phyloP scores from a whole-genome alignment of 306 rosid species.

The Cucumis melo region DNA sequence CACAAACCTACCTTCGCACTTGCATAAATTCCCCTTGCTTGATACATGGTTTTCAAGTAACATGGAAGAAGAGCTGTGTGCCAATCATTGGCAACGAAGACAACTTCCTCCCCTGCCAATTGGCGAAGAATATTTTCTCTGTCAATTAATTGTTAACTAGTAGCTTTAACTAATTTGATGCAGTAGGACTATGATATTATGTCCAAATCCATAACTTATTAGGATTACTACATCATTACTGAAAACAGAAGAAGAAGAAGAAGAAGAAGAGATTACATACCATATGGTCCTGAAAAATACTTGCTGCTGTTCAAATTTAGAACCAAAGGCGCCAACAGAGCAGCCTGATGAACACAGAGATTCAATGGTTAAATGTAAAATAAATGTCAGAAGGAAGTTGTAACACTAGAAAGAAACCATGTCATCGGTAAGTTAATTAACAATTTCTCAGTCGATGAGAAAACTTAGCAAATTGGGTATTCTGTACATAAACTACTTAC shows the following conservation, averaged over 20 bases:
- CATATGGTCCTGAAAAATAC: slow-evolving; percentile 35
- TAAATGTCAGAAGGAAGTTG: not conserved
- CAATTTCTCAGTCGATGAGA: not conserved
- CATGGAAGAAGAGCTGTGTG: slow-evolving; percentile 39
- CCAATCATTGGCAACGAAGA: slow-evolving; percentile 36
- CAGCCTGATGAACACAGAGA: slow-evolving; percentile 21
- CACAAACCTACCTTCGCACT: slow-evolving; percentile 26
- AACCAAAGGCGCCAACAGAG: slow-evolving; percentile 34
- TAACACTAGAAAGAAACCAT: not conserved
- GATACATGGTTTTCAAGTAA: slow-evolving; percentile 26
- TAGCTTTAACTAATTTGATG: not conserved
- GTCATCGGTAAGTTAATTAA: not conserved
- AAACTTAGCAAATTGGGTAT: not conserved
- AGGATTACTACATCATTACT: no score
- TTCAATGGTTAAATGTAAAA: not conserved
- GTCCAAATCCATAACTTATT: no score
- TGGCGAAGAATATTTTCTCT: not conserved
- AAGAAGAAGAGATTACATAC: slow-evolving; percentile 6
- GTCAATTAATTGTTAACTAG: not conserved
- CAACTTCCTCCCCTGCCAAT: slow-evolving; percentile 29
- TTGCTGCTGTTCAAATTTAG: slow-evolving; percentile 26
- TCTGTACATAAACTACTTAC: not conserved
- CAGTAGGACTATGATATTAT: not conserved
- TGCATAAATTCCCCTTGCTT: slow-evolving; percentile 24
- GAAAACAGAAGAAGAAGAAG: no score